phyloP scores from a whole-genome alignment of 2,329 filamentous ascomycete species.

The Hypoxylon sp. region DNA sequence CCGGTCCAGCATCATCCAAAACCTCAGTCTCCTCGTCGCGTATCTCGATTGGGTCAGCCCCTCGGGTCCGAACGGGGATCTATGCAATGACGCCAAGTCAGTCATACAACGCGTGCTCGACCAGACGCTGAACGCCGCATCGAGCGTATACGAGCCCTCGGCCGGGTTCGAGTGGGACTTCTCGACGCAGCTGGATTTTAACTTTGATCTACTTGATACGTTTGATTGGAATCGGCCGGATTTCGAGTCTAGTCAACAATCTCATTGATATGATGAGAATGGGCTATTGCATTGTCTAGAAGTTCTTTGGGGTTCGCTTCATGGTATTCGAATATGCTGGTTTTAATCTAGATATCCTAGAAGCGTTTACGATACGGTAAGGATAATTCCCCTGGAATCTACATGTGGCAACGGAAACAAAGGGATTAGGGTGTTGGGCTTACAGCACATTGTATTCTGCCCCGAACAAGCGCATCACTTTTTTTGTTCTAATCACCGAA shows the following conservation, averaged over 20 bases:
- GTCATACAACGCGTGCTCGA: constrained; percentile 62
- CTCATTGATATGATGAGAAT: constrained; percentile 33
- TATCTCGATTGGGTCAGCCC: constrained; percentile 62
- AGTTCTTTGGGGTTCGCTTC: too few species aligned
- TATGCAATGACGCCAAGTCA: constrained; percentile 56
- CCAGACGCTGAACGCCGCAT: constrained; percentile 54
- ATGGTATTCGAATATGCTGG: too few species aligned
- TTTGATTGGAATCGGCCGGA: constrained; percentile 56
- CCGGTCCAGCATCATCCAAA: constrained; percentile 59
- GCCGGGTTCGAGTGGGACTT: constrained; percentile 50
- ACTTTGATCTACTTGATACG: constrained; percentile 59
- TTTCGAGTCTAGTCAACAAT: constrained; percentile 35
- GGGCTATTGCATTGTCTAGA: too few species aligned
- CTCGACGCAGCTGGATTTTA: constrained; percentile 50
- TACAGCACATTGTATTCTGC: too few species aligned
- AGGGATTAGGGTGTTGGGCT: too few species aligned
- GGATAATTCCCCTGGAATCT: too few species aligned
- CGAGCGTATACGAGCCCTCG: constrained; percentile 30
- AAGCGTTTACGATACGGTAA: too few species aligned
- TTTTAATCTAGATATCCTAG: too few species aligned
- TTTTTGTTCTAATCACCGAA: too few species aligned
- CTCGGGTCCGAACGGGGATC: constrained; percentile 57
- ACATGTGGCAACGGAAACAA: too few species aligned
- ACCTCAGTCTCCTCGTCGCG: constrained; percentile 59
- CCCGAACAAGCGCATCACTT: too few species aligned